Conservation (phyloP, 768 basidiomycete genomes). For the Kondoa subrosea region DNA sequence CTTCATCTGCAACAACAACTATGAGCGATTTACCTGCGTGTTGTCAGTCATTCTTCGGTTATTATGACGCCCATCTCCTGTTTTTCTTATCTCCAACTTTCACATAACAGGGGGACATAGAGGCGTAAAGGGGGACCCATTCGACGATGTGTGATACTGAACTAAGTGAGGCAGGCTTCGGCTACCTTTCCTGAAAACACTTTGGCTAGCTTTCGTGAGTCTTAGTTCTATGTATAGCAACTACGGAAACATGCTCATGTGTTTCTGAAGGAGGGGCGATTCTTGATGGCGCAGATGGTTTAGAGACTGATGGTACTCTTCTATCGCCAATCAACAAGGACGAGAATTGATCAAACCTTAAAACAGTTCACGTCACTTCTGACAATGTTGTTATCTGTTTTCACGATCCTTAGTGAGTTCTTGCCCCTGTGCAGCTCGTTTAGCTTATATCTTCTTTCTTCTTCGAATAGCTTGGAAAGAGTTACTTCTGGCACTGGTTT, state of each 20-base stretch:
- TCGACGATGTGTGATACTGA: background rate
- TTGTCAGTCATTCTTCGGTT: no score
- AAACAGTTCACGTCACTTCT: constrained; percentile 86
- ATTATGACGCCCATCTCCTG: no score
- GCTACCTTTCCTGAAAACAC: constrained; percentile 83
- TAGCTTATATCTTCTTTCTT: background rate
- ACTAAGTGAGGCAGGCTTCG: constrained; percentile 46
- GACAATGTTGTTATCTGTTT: constrained; percentile 87
- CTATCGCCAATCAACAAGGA: background rate
- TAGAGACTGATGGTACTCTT: constrained; percentile 59
- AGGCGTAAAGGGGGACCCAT: background rate
- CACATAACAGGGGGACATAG: background rate
- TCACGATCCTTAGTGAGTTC: constrained; percentile 60
- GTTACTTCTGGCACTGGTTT: constrained; percentile 62
- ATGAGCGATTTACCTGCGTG: no score
- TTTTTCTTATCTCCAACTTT: no score
- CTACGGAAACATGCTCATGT: background rate
- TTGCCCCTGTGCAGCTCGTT: constrained; percentile 20
- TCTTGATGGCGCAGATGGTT: constrained; percentile 83
- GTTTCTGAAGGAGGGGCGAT: constrained; percentile 41
- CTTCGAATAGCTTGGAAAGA: constrained; percentile 39
- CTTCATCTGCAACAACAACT: no score
- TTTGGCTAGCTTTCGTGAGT: constrained; percentile 74
- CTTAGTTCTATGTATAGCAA: background rate
- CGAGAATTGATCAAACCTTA: background rate